phyloP scores from a whole-genome alignment of 208 protist species.

The Phytomonas serpens region DNA sequence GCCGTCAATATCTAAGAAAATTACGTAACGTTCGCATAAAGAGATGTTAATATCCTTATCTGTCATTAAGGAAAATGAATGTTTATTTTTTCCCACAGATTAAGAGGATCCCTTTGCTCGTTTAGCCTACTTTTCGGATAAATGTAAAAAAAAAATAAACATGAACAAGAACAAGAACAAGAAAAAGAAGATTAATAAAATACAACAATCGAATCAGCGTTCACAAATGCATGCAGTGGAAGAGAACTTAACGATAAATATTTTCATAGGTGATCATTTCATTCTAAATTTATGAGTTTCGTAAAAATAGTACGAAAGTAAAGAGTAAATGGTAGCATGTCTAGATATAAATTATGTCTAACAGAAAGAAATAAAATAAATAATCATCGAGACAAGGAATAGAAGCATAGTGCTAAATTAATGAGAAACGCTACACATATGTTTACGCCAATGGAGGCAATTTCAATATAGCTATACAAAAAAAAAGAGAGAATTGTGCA shows the following conservation, averaged over 20 bases:
- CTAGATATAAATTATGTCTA: neutral
- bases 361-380: neutral
- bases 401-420: neutral
- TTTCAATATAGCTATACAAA: neutral
- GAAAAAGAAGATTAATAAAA: constrained; percentile 2
- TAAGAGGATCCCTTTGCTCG: neutral
- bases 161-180: constrained; percentile 1
- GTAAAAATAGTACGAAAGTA: neutral
- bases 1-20: constrained; percentile 84
- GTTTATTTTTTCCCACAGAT: neutral
- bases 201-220: neutral
- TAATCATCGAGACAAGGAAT: neutral
- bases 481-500: neutral
- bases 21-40: constrained; percentile 45
- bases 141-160: neutral
- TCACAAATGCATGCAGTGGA: neutral
- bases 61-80: neutral
- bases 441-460: neutral
- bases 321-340: neutral
- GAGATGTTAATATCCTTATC: constrained; percentile 7
- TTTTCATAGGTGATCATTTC: neutral
- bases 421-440: neutral
- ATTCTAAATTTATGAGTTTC: neutral
- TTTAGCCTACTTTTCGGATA: neutral
- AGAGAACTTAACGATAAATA: neutral